Conservation (phyloP, 306 rosid genomes). For the Castanea crenata region DNA sequence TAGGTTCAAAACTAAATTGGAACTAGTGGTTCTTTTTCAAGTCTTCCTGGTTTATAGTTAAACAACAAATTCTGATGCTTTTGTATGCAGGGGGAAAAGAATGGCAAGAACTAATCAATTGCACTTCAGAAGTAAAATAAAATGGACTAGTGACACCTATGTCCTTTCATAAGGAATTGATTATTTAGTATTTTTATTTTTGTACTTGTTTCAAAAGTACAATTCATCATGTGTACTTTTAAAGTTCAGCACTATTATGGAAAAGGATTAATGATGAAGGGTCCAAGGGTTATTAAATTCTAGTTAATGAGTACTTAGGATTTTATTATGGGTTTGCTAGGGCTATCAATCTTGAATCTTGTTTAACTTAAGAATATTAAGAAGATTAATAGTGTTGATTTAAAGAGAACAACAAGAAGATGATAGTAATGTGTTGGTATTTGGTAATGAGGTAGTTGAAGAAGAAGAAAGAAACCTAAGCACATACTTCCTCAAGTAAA, state of each 20-base stretch:
- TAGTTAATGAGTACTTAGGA: not conserved
- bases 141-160: not conserved
- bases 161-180: not conserved
- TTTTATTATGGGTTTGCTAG: not conserved
- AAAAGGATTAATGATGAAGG: not conserved
- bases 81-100: no score
- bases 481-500: not conserved
- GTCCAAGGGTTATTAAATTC: not conserved
- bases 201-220: not conserved
- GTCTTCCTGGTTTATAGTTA: no score
- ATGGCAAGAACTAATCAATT: no score
- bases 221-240: not conserved
- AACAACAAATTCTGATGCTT: no score
- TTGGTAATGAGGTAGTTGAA: not conserved
- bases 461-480: not conserved
- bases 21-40: no score
- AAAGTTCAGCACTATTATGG: not conserved
- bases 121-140: no score
- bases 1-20: no score
- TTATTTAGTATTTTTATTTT: not conserved
- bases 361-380: not conserved
- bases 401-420: not conserved
- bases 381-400: not conserved
- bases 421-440: not conserved
- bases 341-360: no score